Base-by-base conservation (phyloP, 441 rosid genomes). In the California macrophylla region DNA sequence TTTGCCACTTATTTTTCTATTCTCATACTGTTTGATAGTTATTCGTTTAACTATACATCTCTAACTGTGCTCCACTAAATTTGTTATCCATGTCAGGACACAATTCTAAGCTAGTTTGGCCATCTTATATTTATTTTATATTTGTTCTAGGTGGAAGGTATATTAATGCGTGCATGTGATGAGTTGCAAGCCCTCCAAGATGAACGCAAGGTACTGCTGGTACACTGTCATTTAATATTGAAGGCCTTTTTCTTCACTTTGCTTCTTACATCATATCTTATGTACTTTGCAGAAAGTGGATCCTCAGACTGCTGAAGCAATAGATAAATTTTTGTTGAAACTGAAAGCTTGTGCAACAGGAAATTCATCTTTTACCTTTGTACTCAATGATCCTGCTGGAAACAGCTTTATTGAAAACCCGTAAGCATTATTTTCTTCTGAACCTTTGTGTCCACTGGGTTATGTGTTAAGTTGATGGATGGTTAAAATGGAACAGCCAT, bases 361-460 rank as follows among this genome's bases (percentile, higher is more conserved):
- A 64, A 84, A 72, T 64, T 83, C 79, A 13, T 47, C 93, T 29
- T 92, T 90, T 73, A 87, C 93, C 73, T 83, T 92, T 79, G 78
- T 89, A 77, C 82, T 94, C 74, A 94, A 94, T 73, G 98, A 94
- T 83, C 96, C 97, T 67, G 84, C 94, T 64, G 98, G 98, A 73
- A 94, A 94, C 83, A 87, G 98, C 86, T 94, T 92, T 80, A 81
- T 94, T 70, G 99, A 94, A 76, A 94, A 92, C 70, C 98, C 83
- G 98, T 92, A 87, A 90, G 97, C 18, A 25, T 56, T 32, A 50
- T 40, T 56, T 21, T 45, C 40, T 4, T 72, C 6, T 52, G 36
- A 5, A 60, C 20, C 67, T 20, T 3, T 21, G 26, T 42, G 1
- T 32, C 30, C 52, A 21, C 15, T 2, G 18, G 42, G 20, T 70